Conservation (phyloP, 352 stramenopile species). For the Pythium plurisporium region DNA sequence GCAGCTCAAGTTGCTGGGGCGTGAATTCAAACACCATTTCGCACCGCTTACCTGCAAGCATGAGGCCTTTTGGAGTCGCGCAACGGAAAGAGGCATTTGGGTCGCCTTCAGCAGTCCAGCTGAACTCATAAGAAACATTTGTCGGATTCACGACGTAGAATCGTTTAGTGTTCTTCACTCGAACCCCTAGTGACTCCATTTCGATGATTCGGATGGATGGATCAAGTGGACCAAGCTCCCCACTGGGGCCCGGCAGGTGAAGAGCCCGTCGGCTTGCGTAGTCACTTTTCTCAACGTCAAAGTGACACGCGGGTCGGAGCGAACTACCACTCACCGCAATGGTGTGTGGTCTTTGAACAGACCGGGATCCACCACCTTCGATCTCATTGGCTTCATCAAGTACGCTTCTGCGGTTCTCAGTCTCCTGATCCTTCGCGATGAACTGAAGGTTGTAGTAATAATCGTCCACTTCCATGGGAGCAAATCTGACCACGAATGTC, state of each 20-base stretch:
- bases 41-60: constrained; percentile 89
- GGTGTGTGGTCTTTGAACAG: constrained; percentile 13
- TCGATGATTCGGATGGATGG: constrained; percentile 89
- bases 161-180: constrained; percentile 87
- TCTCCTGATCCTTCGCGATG: constrained; percentile 13
- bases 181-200: constrained; percentile 87
- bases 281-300: constrained; percentile 88
- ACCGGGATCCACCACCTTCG: neutral
- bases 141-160: constrained; percentile 95
- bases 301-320: constrained; percentile 88
- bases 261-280: constrained; percentile 75
- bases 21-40: constrained; percentile 97
- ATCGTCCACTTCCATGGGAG: constrained; percentile 89
- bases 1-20: constrained; percentile 81
- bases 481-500: constrained; percentile 84
- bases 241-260: constrained; percentile 71
- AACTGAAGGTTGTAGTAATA: constrained; percentile 70
- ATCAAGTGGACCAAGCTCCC: constrained; percentile 82
- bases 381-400: neutral
- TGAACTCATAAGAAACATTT: constrained; percentile 92
- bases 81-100: constrained; percentile 84
- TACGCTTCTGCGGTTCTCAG: neutral
- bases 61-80: constrained; percentile 85
- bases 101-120: constrained; percentile 80
- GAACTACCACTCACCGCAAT: constrained; percentile 72